These are phyloP conservation scores for Apiospora malaysiana DNA, from an alignment of 2,329 filamentous ascomycete species.

Conservation along the genomic window DNA sequence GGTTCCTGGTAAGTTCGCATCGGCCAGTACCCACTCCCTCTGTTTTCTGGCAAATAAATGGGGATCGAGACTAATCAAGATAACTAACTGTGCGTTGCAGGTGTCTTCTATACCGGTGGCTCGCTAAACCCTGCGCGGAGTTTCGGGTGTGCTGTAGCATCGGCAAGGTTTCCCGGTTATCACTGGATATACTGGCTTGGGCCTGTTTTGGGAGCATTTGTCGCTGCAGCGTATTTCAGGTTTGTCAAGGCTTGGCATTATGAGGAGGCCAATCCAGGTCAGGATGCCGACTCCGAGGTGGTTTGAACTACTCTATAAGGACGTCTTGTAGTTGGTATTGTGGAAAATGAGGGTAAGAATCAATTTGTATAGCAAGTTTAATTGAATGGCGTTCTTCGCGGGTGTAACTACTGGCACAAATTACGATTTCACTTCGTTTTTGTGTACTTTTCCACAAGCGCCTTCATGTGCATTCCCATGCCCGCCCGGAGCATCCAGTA, in stretches of 20 bases:
- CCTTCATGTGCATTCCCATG: slow-evolving; percentile 3
- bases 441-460: not conserved
- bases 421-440: not conserved
- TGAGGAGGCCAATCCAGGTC: slow-evolving; percentile 46
- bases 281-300: slow-evolving; percentile 33
- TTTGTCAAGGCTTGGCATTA: slow-evolving; percentile 50
- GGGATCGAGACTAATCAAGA: not conserved
- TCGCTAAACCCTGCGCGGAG: slow-evolving; percentile 50
- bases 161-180: slow-evolving; percentile 41
- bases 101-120: slow-evolving; percentile 48
- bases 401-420: not conserved
- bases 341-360: not conserved
- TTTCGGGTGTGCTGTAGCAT: slow-evolving; percentile 50
- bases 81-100: slow-evolving; percentile 27
- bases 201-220: slow-evolving; percentile 47
- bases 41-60: not conserved
- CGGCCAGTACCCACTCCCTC: not conserved
- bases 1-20: slow-evolving; percentile 40
- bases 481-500: not conserved
- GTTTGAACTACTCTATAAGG: not conserved
- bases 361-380: not conserved
- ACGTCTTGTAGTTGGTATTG: not conserved
- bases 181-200: slow-evolving; percentile 56
- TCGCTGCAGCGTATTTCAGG: slow-evolving; percentile 49
- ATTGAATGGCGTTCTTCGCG: not conserved